phyloP scores from a whole-genome alignment of 768 basidiomycete species.

The Termitomyces eurrhizus region DNA sequence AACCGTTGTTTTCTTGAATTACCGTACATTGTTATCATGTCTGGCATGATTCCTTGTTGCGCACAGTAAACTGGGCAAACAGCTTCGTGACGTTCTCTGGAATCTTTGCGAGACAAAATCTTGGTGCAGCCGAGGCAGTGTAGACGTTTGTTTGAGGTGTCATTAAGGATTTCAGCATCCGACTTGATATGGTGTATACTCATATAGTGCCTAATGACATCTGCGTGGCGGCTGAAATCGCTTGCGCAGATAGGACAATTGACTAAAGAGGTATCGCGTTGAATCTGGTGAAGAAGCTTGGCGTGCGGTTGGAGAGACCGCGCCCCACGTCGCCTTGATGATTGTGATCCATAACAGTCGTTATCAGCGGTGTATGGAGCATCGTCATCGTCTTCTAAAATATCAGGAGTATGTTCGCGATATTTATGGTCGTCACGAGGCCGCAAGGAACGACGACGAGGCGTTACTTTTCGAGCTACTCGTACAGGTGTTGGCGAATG shows the following conservation, averaged over 20 bases:
- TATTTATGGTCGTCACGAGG: neutral
- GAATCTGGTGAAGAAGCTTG: conserved; percentile 5
- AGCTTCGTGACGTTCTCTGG: conserved; percentile 12
- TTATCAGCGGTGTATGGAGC: neutral
- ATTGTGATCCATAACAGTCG: neutral
- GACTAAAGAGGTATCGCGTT: conserved; percentile 1
- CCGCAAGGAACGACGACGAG: conserved; percentile 3
- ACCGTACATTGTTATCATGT: neutral
- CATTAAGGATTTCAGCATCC: conserved; percentile 8
- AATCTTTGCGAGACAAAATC: conserved; percentile 14
- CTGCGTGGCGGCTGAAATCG: conserved; percentile 9
- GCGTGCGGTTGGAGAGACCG: neutral
- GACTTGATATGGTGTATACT: conserved; percentile 6
- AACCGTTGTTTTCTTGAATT: neutral
- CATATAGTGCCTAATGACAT: conserved; percentile 10
- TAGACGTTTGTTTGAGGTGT: conserved; percentile 7
- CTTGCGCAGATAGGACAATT: conserved; percentile 5
- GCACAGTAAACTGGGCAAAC: conserved; percentile 6
- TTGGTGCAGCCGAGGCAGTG: conserved; percentile 13
- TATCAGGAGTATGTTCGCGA: neutral
- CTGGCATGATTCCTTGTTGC: neutral
- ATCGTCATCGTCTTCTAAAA: conserved; percentile 4
- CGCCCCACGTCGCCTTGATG: neutral
- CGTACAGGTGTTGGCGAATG: neutral
- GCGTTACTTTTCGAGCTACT: neutral